Evolutionary conservation across 106 monocot species (phyloP).

Genomic region (Posidonia australis): DNA sequence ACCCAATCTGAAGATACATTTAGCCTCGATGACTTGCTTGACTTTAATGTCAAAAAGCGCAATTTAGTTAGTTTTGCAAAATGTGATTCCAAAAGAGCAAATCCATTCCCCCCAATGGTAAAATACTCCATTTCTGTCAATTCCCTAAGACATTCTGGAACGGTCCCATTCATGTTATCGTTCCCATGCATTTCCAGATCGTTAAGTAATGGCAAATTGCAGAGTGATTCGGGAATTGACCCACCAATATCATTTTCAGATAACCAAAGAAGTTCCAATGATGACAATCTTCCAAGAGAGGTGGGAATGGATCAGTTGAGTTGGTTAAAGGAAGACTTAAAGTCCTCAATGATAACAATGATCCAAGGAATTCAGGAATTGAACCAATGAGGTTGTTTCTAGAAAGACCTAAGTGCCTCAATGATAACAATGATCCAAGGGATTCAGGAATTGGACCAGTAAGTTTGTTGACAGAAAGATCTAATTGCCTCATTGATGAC

Average conservation of each 20-base stretch:
- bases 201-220: background rate
- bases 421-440: too few species aligned
- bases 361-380: background rate
- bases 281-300: background rate
- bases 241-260: background rate
- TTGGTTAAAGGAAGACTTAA: background rate
- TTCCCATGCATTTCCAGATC: background rate
- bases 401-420: too few species aligned
- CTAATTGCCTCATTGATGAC: too few species aligned
- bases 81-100: conserved; percentile 4
- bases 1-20: conserved; percentile 9
- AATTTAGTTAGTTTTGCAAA: conserved; percentile 9
- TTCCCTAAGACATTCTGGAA: background rate
- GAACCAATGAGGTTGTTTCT: background rate
- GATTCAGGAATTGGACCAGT: too few species aligned
- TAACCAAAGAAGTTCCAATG: background rate
- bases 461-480: too few species aligned
- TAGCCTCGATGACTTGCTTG: conserved; percentile 3
- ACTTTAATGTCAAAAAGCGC: background rate
- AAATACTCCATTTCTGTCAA: background rate
- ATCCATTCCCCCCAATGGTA: background rate
- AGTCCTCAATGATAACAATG: background rate
- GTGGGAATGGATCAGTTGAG: background rate
- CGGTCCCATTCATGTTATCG: background rate
- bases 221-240: background rate